phyloP scores from a whole-genome alignment of 768 basidiomycete genomes.

The Tylopilus plumbeoviolaceoides region DNA sequence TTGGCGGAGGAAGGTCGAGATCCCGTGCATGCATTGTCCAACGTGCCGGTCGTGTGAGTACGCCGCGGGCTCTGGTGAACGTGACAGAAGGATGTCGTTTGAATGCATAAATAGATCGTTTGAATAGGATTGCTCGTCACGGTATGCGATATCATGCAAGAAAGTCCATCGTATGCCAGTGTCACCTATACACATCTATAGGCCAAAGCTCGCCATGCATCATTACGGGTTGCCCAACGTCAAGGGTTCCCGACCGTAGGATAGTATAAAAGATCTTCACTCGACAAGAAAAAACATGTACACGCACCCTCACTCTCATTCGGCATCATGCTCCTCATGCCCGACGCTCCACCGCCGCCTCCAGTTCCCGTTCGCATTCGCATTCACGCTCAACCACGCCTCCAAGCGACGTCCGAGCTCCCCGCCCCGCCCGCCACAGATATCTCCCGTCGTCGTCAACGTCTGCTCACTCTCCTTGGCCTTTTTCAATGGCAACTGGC shows the following conservation, averaged over 20 bases:
- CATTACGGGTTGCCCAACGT: neutral
- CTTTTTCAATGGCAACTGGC: conserved; percentile 50
- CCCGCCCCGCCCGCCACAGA: conserved; percentile 75
- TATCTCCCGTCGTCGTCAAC: conserved; percentile 67
- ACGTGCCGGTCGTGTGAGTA: no score
- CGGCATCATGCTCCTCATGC: conserved; percentile 14
- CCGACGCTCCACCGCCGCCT: conserved; percentile 6
- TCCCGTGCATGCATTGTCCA: no score
- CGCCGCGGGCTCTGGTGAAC: no score
- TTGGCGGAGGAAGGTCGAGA: no score
- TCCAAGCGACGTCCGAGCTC: conserved; percentile 74
- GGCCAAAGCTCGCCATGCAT: neutral
- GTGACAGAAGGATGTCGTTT: no score
- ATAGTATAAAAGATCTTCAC: neutral
- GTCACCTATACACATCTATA: neutral
- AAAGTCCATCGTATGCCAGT: neutral
- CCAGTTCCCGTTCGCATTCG: conserved; percentile 23
- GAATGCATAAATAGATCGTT: no score
- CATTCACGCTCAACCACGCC: conserved; percentile 58
- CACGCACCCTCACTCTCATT: conserved; percentile 13
- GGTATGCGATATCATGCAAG: neutral
- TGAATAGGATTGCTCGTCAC: no score
- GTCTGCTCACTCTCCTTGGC: conserved; percentile 69
- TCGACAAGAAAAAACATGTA: neutral
- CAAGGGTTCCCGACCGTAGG: neutral